These are phyloP conservation scores for Termitomyces sp. DNA, from an alignment of 768 basidiomycete genomes.

Conservation along the genomic window DNA sequence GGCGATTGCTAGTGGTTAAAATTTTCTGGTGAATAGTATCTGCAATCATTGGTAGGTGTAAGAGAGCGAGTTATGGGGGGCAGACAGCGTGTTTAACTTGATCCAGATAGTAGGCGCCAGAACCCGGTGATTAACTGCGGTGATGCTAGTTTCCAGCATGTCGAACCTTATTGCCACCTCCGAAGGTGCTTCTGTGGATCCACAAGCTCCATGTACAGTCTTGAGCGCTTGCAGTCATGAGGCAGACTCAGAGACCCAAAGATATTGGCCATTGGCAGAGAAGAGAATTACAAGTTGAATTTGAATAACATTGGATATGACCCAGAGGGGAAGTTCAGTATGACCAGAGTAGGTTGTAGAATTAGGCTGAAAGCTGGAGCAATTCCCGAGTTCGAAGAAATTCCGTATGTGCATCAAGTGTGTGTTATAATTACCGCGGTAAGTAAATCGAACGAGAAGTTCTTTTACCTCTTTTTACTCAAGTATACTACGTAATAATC, in stretches of 20 bases:
- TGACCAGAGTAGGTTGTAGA: background rate
- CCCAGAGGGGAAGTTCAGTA: background rate
- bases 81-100: background rate
- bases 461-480: no score
- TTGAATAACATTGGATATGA: background rate
- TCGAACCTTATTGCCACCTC: background rate
- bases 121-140: background rate
- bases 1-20: background rate
- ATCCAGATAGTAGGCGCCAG: background rate
- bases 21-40: constrained; percentile 9
- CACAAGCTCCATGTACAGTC: background rate
- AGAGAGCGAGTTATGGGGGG: background rate
- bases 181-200: constrained; percentile 7
- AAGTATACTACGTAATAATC: no score
- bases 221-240: background rate
- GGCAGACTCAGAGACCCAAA: background rate
- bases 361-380: background rate
- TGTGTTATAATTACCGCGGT: no score
- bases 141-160: background rate
- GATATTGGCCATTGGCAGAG: no score
- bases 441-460: no score
- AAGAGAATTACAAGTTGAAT: no score
- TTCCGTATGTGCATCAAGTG: background rate
- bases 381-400: background rate
- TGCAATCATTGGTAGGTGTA: background rate